These are phyloP conservation scores for Cladophialophora exuberans DNA, from an alignment of 2,329 filamentous ascomycete species.

Conservation along the genomic window DNA sequence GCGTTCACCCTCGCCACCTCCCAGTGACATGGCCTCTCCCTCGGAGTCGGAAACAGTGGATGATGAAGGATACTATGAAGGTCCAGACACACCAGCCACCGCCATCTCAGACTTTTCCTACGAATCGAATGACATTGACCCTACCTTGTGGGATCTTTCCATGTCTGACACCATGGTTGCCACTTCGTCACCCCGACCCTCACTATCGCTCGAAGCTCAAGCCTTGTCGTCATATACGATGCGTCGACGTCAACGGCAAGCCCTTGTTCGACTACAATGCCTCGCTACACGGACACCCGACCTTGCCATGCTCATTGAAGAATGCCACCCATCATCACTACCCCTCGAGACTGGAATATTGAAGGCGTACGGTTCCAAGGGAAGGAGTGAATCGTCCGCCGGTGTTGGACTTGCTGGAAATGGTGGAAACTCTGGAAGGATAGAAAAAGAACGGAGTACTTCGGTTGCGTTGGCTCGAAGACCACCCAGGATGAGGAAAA, in stretches of 20 bases:
- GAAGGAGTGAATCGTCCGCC: slow-evolving; percentile 22
- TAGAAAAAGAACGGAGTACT: slow-evolving; percentile 28
- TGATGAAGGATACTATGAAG: slow-evolving; percentile 34
- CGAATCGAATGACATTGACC: slow-evolving; percentile 30
- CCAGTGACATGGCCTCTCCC: slow-evolving; percentile 20
- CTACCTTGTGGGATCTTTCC: slow-evolving; percentile 32
- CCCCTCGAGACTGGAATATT: slow-evolving; percentile 24
- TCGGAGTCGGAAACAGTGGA: slow-evolving; percentile 17
- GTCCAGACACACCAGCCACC: slow-evolving; percentile 31
- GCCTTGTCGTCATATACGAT: slow-evolving; percentile 31
- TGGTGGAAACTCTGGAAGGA: slow-evolving; percentile 17
- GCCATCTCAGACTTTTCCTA: slow-evolving; percentile 25
- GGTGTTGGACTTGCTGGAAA: slow-evolving; percentile 1
- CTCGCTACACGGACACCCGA: slow-evolving; percentile 31
- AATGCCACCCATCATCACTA: slow-evolving; percentile 35
- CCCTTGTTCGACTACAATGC: slow-evolving; percentile 34
- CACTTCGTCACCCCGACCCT: slow-evolving; percentile 33
- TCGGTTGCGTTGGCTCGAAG: slow-evolving; percentile 21
- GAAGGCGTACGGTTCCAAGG: slow-evolving; percentile 18
- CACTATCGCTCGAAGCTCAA: slow-evolving; percentile 34
- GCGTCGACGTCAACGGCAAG: slow-evolving; percentile 32
- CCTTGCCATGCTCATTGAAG: slow-evolving; percentile 36
- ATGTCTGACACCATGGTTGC: slow-evolving; percentile 30
- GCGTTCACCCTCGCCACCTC: slow-evolving; percentile 21
- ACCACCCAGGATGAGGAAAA: slow-evolving; percentile 31